A percentile compares a stretch with the other conserved stretches of the same genome.
phyloP scores from a whole-genome alignment of 108 stramenopile species.

The Nannochloropsis oceanica region DNA sequence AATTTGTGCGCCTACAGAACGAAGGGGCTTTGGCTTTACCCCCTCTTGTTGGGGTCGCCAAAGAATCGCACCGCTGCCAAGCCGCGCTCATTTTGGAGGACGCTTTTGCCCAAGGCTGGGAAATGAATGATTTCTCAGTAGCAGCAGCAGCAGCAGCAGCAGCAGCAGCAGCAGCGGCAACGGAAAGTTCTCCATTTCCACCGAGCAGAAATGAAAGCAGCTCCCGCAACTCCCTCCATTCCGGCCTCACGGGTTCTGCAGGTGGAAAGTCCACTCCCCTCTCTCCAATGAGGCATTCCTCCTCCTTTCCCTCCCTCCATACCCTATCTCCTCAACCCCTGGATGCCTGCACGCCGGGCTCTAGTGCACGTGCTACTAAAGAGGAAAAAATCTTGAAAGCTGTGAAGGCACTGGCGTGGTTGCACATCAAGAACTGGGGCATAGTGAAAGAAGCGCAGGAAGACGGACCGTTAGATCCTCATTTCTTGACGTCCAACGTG shows the following conservation, averaged over 20 bases:
- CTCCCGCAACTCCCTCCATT: too few species aligned
- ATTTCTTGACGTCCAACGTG: neutral
- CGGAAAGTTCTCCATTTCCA: too few species aligned
- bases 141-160: neutral
- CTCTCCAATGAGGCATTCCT: neutral
- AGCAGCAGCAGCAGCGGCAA: too few species aligned
- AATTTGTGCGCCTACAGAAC: neutral
- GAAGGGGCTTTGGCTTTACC: neutral
- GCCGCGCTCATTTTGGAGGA: neutral
- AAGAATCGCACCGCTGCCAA: neutral
- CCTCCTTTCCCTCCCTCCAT: neutral
- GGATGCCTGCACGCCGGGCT: neutral
- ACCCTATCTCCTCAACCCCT: neutral
- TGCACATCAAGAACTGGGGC: neutral
- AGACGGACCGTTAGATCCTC: neutral
- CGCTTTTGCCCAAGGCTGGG: neutral
- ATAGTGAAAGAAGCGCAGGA: neutral
- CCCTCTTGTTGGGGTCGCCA: neutral
- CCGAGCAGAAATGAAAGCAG: too few species aligned
- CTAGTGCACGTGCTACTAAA: neutral
- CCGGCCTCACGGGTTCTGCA: too few species aligned
- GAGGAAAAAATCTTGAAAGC: neutral
- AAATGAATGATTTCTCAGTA: neutral
- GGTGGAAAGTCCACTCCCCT: neutral
- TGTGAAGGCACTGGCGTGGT: neutral